Percentiles rank a stretch among this genome's conserved stretches.
phyloP scores from a whole-genome alignment of 2,329 filamentous ascomycete genomes.

The Trichoderma polysporum region DNA sequence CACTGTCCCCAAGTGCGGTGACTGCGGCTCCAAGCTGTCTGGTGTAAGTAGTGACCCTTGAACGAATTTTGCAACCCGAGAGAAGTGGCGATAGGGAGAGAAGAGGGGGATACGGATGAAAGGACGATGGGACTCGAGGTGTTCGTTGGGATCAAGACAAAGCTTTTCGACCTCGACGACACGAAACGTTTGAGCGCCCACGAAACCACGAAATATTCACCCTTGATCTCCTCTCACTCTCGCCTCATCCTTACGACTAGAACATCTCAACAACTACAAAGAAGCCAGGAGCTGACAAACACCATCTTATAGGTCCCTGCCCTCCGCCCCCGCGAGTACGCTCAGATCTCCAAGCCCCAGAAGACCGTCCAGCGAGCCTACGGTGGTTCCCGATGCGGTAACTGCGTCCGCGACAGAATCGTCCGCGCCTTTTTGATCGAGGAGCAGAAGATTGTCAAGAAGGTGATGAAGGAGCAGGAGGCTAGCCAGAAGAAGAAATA shows the following conservation, averaged over 20 bases:
- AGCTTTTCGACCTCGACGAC: not conserved
- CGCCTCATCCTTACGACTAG: not conserved
- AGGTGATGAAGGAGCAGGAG: constrained; percentile 99
- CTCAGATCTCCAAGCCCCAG: constrained; percentile 95
- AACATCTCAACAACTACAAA: not conserved
- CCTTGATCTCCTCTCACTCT: not conserved
- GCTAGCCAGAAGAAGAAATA: constrained; percentile 69
- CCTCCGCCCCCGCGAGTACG: constrained; percentile 97
- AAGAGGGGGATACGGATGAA: not conserved
- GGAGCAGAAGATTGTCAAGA: constrained; percentile 99
- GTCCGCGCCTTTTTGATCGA: constrained; percentile 99
- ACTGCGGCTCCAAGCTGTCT: constrained; percentile 96
- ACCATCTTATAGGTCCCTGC: constrained; percentile 69
- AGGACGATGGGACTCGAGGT: not conserved
- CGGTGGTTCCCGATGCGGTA: constrained; percentile 96
- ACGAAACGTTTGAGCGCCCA: not conserved
- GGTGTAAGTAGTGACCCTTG: constrained; percentile 70
- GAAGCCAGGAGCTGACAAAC: constrained; percentile 23
- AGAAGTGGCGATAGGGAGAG: not conserved
- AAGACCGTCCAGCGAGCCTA: constrained; percentile 99
- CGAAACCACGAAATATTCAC: not conserved
- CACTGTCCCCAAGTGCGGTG: constrained; percentile 97
- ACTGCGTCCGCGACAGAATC: constrained; percentile 97
- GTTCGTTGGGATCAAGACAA: not conserved
- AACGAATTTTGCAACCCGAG: constrained; percentile 22